Percentiles rank a stretch among this genome's conserved stretches.
Evolutionary conservation across 2,329 filamentous ascomycete species (phyloP).

Genomic region (Xylaria sp.): DNA sequence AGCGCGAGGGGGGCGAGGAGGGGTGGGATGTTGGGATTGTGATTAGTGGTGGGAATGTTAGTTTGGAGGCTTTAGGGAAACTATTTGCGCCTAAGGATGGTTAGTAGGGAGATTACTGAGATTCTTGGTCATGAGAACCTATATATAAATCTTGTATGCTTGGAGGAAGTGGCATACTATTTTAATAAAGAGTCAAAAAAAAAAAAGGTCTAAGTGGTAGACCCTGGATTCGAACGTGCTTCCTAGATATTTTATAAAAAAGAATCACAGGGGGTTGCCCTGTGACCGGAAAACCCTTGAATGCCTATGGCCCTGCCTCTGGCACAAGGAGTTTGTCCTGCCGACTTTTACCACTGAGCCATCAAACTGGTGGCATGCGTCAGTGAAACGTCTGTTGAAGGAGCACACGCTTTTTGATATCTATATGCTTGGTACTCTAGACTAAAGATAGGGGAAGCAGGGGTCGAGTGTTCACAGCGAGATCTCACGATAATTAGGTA

Average conservation of each 20-base stretch:
- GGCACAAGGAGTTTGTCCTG: not conserved
- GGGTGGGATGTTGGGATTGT: constrained; percentile 78
- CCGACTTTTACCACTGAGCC: constrained; percentile 1
- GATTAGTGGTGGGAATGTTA: constrained; percentile 70
- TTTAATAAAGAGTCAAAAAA: too few species aligned
- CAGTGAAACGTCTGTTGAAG: not conserved
- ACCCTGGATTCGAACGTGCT: not conserved
- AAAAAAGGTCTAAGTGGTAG: not conserved
- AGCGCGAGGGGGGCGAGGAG: constrained; percentile 73
- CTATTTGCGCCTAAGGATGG: constrained; percentile 55
- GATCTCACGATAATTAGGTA: not conserved
- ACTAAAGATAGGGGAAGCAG: not conserved
- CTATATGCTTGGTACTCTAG: not conserved
- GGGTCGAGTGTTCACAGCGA: not conserved
- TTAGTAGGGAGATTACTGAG: not conserved
- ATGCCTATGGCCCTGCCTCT: constrained; percentile 2
- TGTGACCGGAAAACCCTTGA: not conserved
- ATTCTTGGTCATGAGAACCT: not conserved
- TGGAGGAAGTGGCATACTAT: too few species aligned
- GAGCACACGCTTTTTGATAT: not conserved
- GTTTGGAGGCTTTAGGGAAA: constrained; percentile 63
- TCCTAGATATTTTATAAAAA: constrained; percentile 1
- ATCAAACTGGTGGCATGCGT: not conserved
- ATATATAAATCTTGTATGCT: too few species aligned
- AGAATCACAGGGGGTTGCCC: constrained; percentile 5